phyloP scores from a whole-genome alignment of 2,329 filamentous ascomycete species.

The Penicillium sp. region DNA sequence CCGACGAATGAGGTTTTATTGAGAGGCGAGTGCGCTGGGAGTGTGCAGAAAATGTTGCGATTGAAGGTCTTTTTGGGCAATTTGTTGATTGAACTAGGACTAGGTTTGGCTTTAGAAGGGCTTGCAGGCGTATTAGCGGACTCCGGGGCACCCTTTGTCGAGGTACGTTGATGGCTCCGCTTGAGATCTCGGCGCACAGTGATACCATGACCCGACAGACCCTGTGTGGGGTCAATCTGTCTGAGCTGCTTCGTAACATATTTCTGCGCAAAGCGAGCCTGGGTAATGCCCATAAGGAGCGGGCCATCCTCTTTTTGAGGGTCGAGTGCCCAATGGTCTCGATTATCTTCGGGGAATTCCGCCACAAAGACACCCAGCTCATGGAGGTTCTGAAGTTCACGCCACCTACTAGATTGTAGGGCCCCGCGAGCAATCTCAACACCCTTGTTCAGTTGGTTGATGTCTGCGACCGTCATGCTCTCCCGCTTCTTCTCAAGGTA shows the following conservation, averaged over 20 bases:
- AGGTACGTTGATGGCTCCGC: constrained; percentile 14
- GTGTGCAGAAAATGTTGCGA: constrained; percentile 26
- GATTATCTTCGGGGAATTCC: constrained; percentile 63
- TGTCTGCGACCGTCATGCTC: constrained; percentile 62
- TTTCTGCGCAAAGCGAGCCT: constrained; percentile 57
- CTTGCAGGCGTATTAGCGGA: constrained; percentile 12
- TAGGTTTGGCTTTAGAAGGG: constrained; percentile 20
- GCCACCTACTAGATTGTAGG: constrained; percentile 62
- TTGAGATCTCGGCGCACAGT: constrained; percentile 33
- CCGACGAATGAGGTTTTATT: constrained; percentile 66
- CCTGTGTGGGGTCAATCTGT: constrained; percentile 37
- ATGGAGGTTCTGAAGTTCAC: constrained; percentile 66
- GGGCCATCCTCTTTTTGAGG: constrained; percentile 41
- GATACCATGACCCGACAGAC: constrained; percentile 44
- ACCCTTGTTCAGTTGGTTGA: constrained; percentile 60
- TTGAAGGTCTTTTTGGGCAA: constrained; percentile 32
- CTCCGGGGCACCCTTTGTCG: constrained; percentile 19
- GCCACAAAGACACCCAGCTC: constrained; percentile 75
- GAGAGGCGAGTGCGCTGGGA: constrained; percentile 53
- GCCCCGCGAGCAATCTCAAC: constrained; percentile 65
- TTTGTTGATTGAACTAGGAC: constrained; percentile 27
- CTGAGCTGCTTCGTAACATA: constrained; percentile 48
- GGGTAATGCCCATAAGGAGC: constrained; percentile 58
- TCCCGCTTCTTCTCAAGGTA: constrained; percentile 67
- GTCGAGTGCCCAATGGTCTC: constrained; percentile 68